Conservation (phyloP, 2,329 filamentous ascomycete species). For the Lasiodiplodia gonubiensis region DNA sequence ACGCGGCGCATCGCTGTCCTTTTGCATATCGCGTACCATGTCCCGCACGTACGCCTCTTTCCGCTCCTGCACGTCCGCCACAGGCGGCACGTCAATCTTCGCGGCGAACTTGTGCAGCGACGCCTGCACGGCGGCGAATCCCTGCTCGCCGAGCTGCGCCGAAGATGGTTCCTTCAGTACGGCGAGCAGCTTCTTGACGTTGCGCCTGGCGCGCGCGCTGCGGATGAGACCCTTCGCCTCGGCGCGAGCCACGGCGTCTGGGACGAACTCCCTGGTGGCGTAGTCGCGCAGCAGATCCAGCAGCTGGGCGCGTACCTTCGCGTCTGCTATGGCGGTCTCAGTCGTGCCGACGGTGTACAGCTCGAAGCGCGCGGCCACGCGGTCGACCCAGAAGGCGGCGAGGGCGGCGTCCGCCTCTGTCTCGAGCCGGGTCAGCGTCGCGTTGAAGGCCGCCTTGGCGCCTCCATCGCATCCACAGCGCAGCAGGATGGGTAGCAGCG, state of each 20-base stretch:
- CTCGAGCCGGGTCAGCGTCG: conserved; percentile 37
- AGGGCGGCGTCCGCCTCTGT: conserved; percentile 39
- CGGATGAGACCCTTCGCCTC: conserved; percentile 39
- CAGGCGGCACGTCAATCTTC: conserved; percentile 39
- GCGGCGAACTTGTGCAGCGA: conserved; percentile 42
- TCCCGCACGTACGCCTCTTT: conserved; percentile 41
- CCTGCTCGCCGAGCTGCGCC: conserved; percentile 2
- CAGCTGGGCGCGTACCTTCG: conserved; percentile 43
- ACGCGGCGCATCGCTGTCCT: conserved; percentile 43
- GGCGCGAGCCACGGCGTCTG: conserved; percentile 41
- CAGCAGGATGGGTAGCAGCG: conserved; percentile 24
- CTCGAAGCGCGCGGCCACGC: conserved; percentile 36
- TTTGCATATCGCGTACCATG: conserved; percentile 43
- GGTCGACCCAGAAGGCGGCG: conserved; percentile 41
- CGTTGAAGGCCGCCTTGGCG: conserved; percentile 18
- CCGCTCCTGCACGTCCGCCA: conserved; percentile 30
- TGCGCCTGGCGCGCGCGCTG: conserved; percentile 42
- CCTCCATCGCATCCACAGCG: conserved; percentile 17
- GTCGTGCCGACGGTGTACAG: conserved; percentile 39
- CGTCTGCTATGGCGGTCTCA: conserved; percentile 34
- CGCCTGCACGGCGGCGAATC: conserved; percentile 26
- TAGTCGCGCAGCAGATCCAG: conserved; percentile 41
- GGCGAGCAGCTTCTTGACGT: conserved; percentile 38
- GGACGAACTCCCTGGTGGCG: conserved; percentile 42
- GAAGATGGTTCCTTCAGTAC: conserved; percentile 32